Conservation (phyloP, 2,329 filamentous ascomycete species). For the Chrysoporthe puriensis region DNA sequence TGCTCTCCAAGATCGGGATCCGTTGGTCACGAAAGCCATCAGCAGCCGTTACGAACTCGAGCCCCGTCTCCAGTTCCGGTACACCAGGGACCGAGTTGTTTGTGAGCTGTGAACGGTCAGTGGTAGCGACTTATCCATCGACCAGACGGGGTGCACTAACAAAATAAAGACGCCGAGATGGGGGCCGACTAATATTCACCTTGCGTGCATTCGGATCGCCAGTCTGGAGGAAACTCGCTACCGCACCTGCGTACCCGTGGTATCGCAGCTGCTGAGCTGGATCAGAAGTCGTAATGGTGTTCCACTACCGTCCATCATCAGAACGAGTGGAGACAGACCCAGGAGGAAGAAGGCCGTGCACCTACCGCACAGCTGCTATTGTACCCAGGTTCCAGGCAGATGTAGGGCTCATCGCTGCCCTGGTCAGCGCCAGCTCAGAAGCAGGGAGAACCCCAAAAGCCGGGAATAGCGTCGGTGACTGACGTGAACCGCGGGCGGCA, state of each 20-base stretch:
- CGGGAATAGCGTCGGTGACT: background rate
- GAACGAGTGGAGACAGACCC: background rate
- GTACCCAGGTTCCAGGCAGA: constrained; percentile 15
- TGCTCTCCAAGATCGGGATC: background rate
- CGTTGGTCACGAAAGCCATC: background rate
- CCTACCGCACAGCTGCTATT: constrained; percentile 7
- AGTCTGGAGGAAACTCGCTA: constrained; percentile 7
- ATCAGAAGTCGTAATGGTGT: background rate
- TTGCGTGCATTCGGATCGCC: constrained; percentile 12
- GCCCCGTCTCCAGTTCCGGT: background rate
- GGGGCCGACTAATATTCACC: background rate
- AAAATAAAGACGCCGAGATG: background rate
- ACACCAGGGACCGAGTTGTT: background rate
- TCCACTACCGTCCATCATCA: constrained; percentile 2
- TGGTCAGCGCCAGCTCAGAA: background rate
- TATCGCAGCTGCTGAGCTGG: background rate
- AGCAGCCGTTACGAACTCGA: background rate
- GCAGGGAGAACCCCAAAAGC: too few relatives aligned
- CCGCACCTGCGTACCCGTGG: constrained; percentile 9
- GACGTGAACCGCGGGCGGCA: constrained; percentile 11
- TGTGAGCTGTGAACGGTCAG: background rate
- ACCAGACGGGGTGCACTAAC: background rate
- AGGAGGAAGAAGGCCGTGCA: background rate
- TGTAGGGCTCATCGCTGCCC: constrained; percentile 18
- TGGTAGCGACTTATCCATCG: background rate